Evolutionary conservation across 192 early-diverging fungal species (phyloP).

Genomic region (Phycomyces blakesleeanus): DNA sequence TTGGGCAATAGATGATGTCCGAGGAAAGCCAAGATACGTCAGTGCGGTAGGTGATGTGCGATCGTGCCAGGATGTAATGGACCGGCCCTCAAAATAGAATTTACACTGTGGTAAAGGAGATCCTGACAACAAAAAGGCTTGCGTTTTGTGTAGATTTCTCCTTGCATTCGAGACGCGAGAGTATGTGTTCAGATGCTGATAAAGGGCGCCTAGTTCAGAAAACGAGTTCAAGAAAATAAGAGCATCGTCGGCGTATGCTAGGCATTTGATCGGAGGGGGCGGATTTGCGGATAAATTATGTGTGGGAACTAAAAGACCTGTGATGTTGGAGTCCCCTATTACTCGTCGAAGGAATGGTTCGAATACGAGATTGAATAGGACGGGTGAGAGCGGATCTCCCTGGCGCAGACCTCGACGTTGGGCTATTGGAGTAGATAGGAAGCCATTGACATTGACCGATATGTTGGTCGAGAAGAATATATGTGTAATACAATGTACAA

Average conservation of each 20-base stretch:
- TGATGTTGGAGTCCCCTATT: not conserved
- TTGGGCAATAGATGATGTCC: too few species aligned
- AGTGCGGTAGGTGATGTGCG: not conserved
- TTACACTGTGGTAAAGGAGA: not conserved
- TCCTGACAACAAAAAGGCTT: not conserved
- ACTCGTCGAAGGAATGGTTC: constrained; percentile 23
- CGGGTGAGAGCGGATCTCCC: constrained; percentile 27
- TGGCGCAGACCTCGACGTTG: constrained; percentile 31
- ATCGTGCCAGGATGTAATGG: not conserved
- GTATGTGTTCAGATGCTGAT: not conserved
- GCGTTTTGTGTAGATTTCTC: constrained; percentile 1
- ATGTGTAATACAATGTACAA: not conserved
- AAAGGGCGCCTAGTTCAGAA: not conserved
- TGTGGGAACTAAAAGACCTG: not conserved
- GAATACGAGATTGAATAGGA: constrained; percentile 22
- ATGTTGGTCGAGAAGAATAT: not conserved
- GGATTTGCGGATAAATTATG: not conserved
- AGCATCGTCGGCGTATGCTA: constrained; percentile 2
- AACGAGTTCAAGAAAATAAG: not conserved
- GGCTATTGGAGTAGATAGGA: not conserved
- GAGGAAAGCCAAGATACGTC: not conserved
- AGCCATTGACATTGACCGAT: constrained; percentile 1
- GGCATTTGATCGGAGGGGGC: not conserved
- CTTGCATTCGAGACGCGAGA: not conserved
- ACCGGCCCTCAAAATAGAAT: not conserved